Evolutionary conservation across 495 filamentous ascomycete species (phyloP), one percentile per base, ranked within the genome.

Genomic region (Oleoguttula mirabilis): DNA sequence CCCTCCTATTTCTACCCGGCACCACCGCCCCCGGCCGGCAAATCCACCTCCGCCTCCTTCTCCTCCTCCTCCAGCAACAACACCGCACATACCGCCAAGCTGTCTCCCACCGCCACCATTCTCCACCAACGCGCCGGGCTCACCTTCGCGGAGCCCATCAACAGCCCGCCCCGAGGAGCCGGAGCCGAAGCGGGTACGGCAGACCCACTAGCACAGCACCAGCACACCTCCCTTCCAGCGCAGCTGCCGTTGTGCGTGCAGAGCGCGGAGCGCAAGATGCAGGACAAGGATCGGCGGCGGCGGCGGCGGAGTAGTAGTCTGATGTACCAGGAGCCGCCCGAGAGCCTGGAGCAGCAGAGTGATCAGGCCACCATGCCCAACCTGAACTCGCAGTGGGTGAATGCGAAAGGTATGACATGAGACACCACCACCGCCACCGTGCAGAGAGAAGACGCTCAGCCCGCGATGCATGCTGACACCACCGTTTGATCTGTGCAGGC

Each of bases 341-440:
- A 96, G 66, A 88, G 85, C 44, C 74, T 94, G 62, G 88, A 96
- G 68, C 88, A 94, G 58, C 77, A 86, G 60, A 94, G 83, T 52
- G 90, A 98, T 62, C 90, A 98, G 72, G 79, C 85, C 21, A 84
- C 84, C 10, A 65, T 95, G 47, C 90, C 90, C 22, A 98, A 98
- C 55, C 62, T 95, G 59, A 98, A 98, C 68, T 84, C 90, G 51
- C 80, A 93, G 64, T 98, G 90, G 90, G 90, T 95, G 49, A 94
- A 98, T 65, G 84, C 85, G 48, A 98, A 98, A 71, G 90, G 90
- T 96, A 28, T 28, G 25, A 28, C 36, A 23, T 10, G 21, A 38
- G 20, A 38, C 10, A 38, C 16, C 6, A 20, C n/a, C 12, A 16
- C 10, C 30, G 31, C 41, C 34, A 8, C 37, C 14, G 32, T 7